Evolutionary conservation across 1,139 yeast species (phyloP).

Genomic region (Yamadazyma diospyri): DNA sequence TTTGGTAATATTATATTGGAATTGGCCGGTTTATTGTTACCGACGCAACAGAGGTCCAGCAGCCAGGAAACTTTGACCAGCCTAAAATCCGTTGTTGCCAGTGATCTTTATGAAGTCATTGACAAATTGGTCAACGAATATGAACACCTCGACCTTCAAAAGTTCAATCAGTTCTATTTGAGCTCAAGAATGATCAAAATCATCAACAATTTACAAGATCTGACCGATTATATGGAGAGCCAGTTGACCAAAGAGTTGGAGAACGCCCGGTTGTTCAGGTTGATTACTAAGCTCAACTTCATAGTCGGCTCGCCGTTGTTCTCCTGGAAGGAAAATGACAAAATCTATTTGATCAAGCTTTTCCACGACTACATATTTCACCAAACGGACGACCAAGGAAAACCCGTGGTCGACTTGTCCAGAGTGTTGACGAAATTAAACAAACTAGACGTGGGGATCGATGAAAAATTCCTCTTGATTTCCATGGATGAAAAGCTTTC

Average conservation of each 20-base stretch:
- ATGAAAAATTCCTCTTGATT: slow-evolving; percentile 75
- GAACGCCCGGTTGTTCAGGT: slow-evolving; percentile 80
- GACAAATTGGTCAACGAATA: slow-evolving; percentile 14
- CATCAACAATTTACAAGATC: slow-evolving; percentile 54
- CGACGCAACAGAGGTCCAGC: slow-evolving; percentile 20
- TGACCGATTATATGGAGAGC: slow-evolving; percentile 63
- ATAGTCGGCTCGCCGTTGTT: slow-evolving; percentile 72
- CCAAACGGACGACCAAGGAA: slow-evolving; percentile 73
- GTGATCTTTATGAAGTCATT: slow-evolving; percentile 21
- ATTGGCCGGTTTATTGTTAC: slow-evolving; percentile 46
- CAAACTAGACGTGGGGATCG: slow-evolving; percentile 89
- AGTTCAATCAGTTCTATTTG: slow-evolving; percentile 31
- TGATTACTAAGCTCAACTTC: slow-evolving; percentile 76
- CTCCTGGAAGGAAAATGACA: slow-evolving; percentile 74
- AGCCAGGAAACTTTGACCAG: slow-evolving; percentile 17
- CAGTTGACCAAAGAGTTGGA: slow-evolving; percentile 74
- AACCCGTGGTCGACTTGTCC: slow-evolving; percentile 76
- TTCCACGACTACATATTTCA: slow-evolving; percentile 87
- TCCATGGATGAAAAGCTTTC: slow-evolving; percentile 83
- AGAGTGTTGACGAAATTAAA: slow-evolving; percentile 77
- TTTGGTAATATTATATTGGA: slow-evolving; percentile 61
- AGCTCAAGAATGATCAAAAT: slow-evolving; percentile 30
- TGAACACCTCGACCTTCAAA: slow-evolving; percentile 16
- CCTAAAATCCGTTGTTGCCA: slow-evolving; percentile 17
- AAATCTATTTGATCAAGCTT: slow-evolving; percentile 67